Percentiles rank a stretch among this genome's conserved stretches.
These are phyloP conservation scores for Trichoderma hamatum DNA, from an alignment of 2,329 filamentous ascomycete species.

Conservation along the genomic window DNA sequence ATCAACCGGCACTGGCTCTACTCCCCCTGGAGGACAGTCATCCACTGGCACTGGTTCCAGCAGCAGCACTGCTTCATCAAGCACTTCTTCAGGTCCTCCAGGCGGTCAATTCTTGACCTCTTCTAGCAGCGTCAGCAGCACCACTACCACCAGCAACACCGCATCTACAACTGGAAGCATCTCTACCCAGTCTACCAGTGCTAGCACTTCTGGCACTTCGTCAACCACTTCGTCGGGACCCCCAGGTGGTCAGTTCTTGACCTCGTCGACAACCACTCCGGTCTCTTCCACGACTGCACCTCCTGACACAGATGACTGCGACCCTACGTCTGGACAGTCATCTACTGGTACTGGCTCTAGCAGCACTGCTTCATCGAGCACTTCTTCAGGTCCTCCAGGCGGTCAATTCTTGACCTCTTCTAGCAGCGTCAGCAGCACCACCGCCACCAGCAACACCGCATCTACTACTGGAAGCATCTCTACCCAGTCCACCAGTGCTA, in stretches of 20 bases:
- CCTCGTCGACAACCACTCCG: neutral
- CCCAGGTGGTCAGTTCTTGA: neutral
- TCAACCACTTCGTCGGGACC: neutral
- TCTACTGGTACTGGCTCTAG: too few species aligned
- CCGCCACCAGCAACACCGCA: too few species aligned
- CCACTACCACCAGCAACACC: too few species aligned
- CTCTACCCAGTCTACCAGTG: neutral
- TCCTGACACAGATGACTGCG: neutral
- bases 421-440: too few species aligned
- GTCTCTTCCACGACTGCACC: neutral
- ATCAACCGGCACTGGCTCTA: neutral
- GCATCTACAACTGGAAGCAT: neutral
- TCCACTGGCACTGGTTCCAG: neutral
- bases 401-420: neutral
- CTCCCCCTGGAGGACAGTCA: neutral
- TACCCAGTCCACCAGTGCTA: too few species aligned
- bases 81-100: neutral
- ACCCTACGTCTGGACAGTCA: too few species aligned
- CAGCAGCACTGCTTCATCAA: neutral
- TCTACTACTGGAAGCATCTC: neutral
- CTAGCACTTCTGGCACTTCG: neutral
- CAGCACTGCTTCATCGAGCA: neutral
- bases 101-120: neutral
- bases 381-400: neutral
- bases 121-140: neutral